A percentile compares a stretch with the other conserved stretches of the same genome.
These are phyloP conservation scores for Hypoxylon sp. DNA, from an alignment of 2,329 filamentous ascomycete species.

Conservation along the genomic window DNA sequence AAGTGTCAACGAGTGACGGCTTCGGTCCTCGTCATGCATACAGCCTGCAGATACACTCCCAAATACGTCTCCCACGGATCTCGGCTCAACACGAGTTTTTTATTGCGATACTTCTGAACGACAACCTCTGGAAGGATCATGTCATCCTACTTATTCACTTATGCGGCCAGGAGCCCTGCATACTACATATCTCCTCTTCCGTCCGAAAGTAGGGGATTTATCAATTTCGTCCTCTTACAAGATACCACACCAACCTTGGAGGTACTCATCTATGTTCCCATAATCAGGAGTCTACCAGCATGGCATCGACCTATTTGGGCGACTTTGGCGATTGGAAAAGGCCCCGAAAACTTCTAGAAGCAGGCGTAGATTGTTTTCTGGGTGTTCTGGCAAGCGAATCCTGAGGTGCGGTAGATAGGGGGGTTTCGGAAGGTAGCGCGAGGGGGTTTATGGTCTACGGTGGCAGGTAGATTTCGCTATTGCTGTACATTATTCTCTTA, in stretches of 20 bases:
- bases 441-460: conserved; percentile 1
- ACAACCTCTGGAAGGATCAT: neutral
- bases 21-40: neutral
- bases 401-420: conserved; percentile 3
- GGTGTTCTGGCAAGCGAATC: neutral
- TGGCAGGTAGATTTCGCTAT: conserved; percentile 13
- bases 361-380: neutral
- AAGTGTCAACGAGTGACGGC: neutral
- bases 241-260: neutral
- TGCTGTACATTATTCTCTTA: neutral
- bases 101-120: neutral
- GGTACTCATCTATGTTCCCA: neutral
- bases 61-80: neutral
- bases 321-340: neutral
- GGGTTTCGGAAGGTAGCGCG: conserved; percentile 2
- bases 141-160: neutral
- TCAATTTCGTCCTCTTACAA: neutral
- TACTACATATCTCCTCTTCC: neutral
- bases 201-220: neutral
- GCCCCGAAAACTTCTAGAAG: neutral
- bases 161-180: neutral
- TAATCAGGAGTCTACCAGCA: neutral
- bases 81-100: neutral
- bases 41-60: neutral
- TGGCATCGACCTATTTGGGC: neutral